Conservation (phyloP, 2,329 filamentous ascomycete genomes). For the Alternaria sp. region DNA sequence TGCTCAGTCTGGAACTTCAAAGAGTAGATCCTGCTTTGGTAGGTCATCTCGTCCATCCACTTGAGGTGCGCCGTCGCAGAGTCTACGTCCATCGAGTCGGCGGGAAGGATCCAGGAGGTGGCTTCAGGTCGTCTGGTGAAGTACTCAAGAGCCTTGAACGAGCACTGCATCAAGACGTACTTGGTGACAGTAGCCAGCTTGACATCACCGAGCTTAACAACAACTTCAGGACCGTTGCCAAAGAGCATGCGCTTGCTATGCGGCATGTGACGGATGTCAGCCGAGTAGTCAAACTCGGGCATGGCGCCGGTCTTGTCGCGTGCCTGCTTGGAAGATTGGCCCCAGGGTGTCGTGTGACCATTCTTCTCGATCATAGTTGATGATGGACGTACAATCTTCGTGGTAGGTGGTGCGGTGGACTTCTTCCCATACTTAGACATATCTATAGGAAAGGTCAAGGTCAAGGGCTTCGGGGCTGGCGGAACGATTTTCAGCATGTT, state of each 20-base stretch:
- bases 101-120: slow-evolving; percentile 23
- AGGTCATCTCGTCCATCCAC: slow-evolving; percentile 40
- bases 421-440: slow-evolving; percentile 34
- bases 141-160: slow-evolving; percentile 29
- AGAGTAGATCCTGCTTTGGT: slow-evolving; percentile 34
- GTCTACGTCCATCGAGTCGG: slow-evolving; percentile 25
- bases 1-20: slow-evolving; percentile 27
- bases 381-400: neutral
- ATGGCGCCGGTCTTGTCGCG: slow-evolving; percentile 14
- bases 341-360: neutral
- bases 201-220: slow-evolving; percentile 28
- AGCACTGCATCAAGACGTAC: slow-evolving; percentile 42
- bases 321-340: neutral
- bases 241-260: slow-evolving; percentile 30
- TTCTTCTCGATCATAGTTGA: neutral
- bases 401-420: neutral
- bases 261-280: slow-evolving; percentile 36
- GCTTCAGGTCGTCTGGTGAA: slow-evolving; percentile 29
- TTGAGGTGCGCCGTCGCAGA: slow-evolving; percentile 27
- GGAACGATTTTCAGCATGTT: slow-evolving; percentile 30
- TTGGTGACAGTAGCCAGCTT: slow-evolving; percentile 29
- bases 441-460: slow-evolving; percentile 33
- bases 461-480: slow-evolving; percentile 30
- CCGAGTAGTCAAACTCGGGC: slow-evolving; percentile 18
- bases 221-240: slow-evolving; percentile 31